Base-by-base conservation (phyloP, 1,284 basidiomycete genomes). In the Cryptococcus hybrid region DNA sequence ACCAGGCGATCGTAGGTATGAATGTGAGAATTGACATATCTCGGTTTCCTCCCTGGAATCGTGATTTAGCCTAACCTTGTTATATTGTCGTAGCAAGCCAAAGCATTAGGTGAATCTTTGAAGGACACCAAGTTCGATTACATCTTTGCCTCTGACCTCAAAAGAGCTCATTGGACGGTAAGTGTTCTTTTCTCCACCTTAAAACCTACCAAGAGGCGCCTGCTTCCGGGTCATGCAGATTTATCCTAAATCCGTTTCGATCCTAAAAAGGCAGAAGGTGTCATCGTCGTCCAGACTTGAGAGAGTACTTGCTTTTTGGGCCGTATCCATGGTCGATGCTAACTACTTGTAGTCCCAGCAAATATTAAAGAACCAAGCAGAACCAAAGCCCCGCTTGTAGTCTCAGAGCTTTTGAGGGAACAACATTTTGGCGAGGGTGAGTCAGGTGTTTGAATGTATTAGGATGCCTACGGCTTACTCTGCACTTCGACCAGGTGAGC, bases 101-200 rank as follows among this genome's bases (percentile, higher is more conserved):
- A 83, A 66, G 89, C 90, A 0, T 79, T 90, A 2, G 90, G 85
- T 0, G 76, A 81, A 51, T 84, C 84, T 24, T 83, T 92, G 38
- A 78, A 84, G n/a, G 67, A 79, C 36, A 84, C 80, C 11, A 81
- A 70, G 7, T 82, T 93, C 63, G 80, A 83, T 45, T 83, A 83
- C 15, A 88, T 97, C 58, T 85, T 90, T 73, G 83, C 88, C 7
- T 94, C 91, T 0, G 84, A 88, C 57, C 83, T 96, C 51, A 83
- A 86, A 66, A 86, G 93, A 34, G 90, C 92, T 1, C 62, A 67
- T 34, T 77, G 75, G 76, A 78, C 77, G 0, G 76, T 78, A 51
- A 56, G 70, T 55, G 46, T 24, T 11, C 38, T 47, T 47, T 30
- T 7, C 49, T 30, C 39, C 56, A 43, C 24, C 24, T 24, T 34